Conservation (phyloP, 2,329 filamentous ascomycete genomes). For the Stagonosporopsis rhizophila region DNA sequence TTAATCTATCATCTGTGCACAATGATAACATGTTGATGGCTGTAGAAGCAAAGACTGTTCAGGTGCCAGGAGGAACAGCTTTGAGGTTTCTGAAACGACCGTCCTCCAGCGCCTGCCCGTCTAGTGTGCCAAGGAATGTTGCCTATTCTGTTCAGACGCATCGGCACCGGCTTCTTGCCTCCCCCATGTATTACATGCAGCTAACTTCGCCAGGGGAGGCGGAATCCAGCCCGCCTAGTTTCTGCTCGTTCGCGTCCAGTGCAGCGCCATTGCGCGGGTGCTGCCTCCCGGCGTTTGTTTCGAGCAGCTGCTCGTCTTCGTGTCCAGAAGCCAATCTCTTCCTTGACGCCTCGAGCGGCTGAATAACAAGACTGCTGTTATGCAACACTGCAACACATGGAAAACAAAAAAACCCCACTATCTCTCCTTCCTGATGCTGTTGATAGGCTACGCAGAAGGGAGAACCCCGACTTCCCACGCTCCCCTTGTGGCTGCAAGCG, state of each 20-base stretch:
- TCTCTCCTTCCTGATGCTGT: neutral
- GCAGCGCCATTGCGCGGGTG: conserved; percentile 3
- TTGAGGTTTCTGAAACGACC: neutral
- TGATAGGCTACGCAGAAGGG: neutral
- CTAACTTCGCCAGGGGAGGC: conserved; percentile 19
- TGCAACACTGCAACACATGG: neutral
- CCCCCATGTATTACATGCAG: conserved; percentile 14
- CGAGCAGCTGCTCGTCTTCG: conserved; percentile 1
- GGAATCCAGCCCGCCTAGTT: conserved; percentile 12
- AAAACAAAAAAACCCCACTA: neutral
- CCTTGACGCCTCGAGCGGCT: neutral
- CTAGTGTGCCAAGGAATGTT: conserved; percentile 1
- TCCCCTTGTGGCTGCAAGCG: conserved; percentile 10
- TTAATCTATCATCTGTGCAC: neutral
- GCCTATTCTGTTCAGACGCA: neutral
- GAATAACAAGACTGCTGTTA: neutral
- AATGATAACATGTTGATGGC: neutral
- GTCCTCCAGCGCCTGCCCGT: neutral
- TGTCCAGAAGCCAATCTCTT: neutral
- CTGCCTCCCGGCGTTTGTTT: neutral
- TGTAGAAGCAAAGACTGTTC: neutral
- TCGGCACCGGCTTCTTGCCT: conserved; percentile 9
- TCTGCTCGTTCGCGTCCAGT: conserved; percentile 17
- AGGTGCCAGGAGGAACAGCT: neutral
- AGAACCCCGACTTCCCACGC: neutral